Percentiles rank a stretch among this genome's conserved stretches.
Evolutionary conservation across 2,329 filamentous ascomycete species (phyloP).

Genomic region (Alternaria consortialis): DNA sequence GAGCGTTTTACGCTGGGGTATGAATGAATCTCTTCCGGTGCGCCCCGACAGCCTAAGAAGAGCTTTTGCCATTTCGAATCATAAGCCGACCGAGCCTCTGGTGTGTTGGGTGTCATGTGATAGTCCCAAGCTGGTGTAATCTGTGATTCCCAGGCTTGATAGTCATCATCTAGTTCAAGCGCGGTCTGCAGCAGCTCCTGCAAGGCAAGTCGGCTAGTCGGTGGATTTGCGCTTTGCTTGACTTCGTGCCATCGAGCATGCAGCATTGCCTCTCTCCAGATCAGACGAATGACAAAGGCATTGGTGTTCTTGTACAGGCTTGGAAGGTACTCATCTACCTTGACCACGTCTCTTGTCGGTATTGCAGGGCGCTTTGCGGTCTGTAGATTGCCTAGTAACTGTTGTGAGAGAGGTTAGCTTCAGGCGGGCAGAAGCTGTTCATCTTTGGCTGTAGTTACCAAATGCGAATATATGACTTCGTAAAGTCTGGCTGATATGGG

Average conservation of each 20-base stretch:
- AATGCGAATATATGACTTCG: conserved; percentile 38
- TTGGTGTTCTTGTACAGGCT: conserved; percentile 33
- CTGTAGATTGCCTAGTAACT: conserved; percentile 41
- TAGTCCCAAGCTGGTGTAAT: conserved; percentile 33
- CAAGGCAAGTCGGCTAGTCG: conserved; percentile 29
- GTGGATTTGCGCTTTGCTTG: conserved; percentile 29
- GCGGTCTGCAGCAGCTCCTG: conserved; percentile 32
- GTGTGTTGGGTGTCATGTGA: conserved; percentile 32
- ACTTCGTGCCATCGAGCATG: conserved; percentile 41
- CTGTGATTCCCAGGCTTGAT: conserved; percentile 36
- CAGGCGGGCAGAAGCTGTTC: neutral
- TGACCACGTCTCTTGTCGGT: conserved; percentile 29
- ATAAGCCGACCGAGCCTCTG: conserved; percentile 28
- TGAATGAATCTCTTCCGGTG: conserved; percentile 38
- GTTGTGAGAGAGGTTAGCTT: conserved; percentile 24
- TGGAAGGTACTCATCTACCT: conserved; percentile 22
- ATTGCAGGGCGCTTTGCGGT: conserved; percentile 34
- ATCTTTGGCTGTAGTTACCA: conserved; percentile 25
- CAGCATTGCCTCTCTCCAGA: conserved; percentile 34
- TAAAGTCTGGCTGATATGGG: conserved; percentile 37
- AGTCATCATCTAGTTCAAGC: conserved; percentile 38
- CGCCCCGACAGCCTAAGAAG: conserved; percentile 32
- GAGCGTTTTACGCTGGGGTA: conserved; percentile 34
- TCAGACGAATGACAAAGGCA: conserved; percentile 34
- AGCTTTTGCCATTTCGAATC: conserved; percentile 37